Evolutionary conservation across 768 basidiomycete genomes (phyloP).

Genomic region (Auriculariales sp.): DNA sequence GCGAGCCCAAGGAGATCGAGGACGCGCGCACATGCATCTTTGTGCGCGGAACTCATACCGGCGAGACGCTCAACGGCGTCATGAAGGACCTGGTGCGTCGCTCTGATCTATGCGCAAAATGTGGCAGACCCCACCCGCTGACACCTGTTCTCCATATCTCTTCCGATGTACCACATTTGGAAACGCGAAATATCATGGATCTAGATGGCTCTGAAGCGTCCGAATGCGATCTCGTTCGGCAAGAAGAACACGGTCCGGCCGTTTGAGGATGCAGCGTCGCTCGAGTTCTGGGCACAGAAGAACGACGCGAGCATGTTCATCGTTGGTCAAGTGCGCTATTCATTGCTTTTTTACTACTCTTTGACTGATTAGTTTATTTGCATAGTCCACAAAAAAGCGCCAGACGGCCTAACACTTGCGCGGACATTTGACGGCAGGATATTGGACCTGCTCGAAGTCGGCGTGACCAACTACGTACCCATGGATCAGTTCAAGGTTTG

Average conservation of each 20-base stretch:
- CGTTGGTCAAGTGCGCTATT: slow-evolving; percentile 78
- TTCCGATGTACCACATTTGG: neutral
- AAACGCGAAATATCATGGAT: neutral
- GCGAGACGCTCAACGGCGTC: slow-evolving; percentile 60
- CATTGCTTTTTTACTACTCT: too few species aligned
- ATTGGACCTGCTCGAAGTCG: slow-evolving; percentile 91
- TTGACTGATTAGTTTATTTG: too few species aligned
- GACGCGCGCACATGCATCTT: slow-evolving; percentile 80
- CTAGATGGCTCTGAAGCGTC: slow-evolving; percentile 89
- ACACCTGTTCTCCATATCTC: neutral
- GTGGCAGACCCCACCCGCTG: neutral
- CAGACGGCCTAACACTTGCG: slow-evolving; percentile 71
- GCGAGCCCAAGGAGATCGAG: slow-evolving; percentile 82
- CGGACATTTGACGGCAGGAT: slow-evolving; percentile 77
- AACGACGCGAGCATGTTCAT: slow-evolving; percentile 91
- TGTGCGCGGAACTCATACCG: slow-evolving; percentile 76
- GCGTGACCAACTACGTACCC: slow-evolving; percentile 63
- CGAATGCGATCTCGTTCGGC: slow-evolving; percentile 79
- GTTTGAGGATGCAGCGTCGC: slow-evolving; percentile 69
- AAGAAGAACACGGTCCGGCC: slow-evolving; percentile 88
- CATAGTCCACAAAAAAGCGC: slow-evolving; percentile 93
- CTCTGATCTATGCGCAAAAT: neutral
- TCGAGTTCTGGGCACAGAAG: slow-evolving; percentile 88
- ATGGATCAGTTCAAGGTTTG: slow-evolving; percentile 79
- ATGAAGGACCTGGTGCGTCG: slow-evolving; percentile 79